phyloP scores from a whole-genome alignment of 768 basidiomycete species.

The Suillus occidentalis region DNA sequence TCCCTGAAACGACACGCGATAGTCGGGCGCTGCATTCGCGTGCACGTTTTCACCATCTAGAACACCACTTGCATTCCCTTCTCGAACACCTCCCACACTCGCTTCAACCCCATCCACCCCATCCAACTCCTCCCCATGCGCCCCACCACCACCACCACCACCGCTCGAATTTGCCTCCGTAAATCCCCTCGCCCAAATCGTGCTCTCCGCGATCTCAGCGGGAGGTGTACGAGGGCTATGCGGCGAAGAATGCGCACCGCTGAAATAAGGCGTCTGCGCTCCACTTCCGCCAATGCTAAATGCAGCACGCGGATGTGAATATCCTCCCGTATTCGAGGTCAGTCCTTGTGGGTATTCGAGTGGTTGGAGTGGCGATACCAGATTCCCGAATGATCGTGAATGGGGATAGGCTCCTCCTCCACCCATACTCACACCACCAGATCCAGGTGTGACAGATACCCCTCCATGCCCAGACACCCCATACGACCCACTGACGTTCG shows the following conservation, averaged over 20 bases:
- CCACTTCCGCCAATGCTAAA: not conserved
- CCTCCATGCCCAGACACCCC: not conserved
- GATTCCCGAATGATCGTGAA: not conserved
- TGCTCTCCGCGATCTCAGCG: slow-evolving; percentile 27
- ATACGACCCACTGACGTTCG: not conserved
- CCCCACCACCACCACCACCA: not conserved
- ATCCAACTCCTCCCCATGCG: not conserved
- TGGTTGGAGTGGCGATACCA: slow-evolving; percentile 1
- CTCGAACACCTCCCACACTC: not conserved
- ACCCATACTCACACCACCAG: not conserved
- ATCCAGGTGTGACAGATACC: not conserved
- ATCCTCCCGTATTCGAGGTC: not conserved
- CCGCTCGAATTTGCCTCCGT: slow-evolving; percentile 52
- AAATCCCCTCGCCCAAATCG: slow-evolving; percentile 59
- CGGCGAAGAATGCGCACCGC: not conserved
- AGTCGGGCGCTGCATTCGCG: slow-evolving; percentile 53
- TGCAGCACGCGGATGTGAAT: slow-evolving; percentile 2
- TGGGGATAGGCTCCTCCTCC: not conserved
- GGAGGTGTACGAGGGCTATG: slow-evolving; percentile 11
- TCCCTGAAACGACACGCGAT: slow-evolving; percentile 78
- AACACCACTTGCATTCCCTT: not conserved
- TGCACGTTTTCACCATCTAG: not conserved
- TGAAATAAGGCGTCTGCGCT: not conserved
- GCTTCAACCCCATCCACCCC: not conserved
- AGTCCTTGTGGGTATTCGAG: not conserved